These are phyloP conservation scores for Syzygium syzygioides DNA, from an alignment of 441 rosid species.

Conservation along the genomic window DNA sequence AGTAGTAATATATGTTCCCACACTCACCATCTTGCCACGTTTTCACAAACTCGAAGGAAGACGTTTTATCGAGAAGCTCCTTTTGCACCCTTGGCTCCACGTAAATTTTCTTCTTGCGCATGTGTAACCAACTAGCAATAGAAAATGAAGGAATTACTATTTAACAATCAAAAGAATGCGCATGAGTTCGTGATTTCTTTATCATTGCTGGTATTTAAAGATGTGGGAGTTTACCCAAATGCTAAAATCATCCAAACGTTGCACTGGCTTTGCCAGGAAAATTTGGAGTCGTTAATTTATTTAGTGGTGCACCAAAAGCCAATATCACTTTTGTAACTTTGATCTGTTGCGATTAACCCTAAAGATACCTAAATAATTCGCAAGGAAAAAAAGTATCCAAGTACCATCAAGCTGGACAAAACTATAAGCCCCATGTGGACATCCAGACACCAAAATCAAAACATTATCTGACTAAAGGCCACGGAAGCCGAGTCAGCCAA, in stretches of 20 bases:
- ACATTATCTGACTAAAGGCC: neutral
- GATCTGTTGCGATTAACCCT: neutral
- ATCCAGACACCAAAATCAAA: neutral
- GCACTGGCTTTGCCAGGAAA: neutral
- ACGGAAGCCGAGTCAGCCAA: neutral
- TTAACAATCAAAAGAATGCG: neutral
- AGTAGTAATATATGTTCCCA: neutral
- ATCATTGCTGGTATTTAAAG: neutral
- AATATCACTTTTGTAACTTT: neutral
- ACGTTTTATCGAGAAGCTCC: conserved; percentile 74
- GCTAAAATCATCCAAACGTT: neutral
- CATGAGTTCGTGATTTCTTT: neutral
- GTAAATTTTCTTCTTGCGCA: conserved; percentile 55
- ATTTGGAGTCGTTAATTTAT: neutral
- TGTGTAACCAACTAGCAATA: conserved; percentile 74
- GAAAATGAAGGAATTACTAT: neutral
- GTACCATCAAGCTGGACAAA: neutral
- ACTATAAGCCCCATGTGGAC: neutral
- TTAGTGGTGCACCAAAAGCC: neutral
- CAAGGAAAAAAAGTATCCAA: neutral
- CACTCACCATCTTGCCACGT: conserved; percentile 89
- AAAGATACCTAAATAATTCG: neutral
- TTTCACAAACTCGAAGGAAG: conserved; percentile 59
- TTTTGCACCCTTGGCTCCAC: conserved; percentile 82
- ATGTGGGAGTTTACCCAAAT: neutral